Percentiles rank a stretch among this genome's conserved stretches.
phyloP scores from a whole-genome alignment of 2,329 filamentous ascomycete species.

The Neofusicoccum ribis region DNA sequence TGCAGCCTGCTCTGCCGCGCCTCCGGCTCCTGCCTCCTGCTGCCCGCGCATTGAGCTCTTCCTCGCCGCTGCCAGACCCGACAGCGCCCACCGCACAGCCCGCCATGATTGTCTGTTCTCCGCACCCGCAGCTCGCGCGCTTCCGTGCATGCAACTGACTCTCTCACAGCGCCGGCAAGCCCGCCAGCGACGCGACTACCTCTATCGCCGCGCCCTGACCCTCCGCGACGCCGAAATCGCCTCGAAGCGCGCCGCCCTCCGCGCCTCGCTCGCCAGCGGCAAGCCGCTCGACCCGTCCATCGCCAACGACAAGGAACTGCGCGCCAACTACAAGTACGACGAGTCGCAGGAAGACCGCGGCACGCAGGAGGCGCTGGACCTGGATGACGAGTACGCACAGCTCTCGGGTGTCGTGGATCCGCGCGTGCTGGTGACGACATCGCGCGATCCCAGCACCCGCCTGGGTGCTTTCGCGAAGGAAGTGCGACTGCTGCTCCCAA shows the following conservation, averaged over 20 bases:
- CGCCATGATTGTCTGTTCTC: slow-evolving; percentile 16
- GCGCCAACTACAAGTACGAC: slow-evolving; percentile 91
- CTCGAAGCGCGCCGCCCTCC: slow-evolving; percentile 84
- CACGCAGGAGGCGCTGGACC: slow-evolving; percentile 67
- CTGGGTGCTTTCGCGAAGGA: slow-evolving; percentile 92
- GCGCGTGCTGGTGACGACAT: slow-evolving; percentile 86
- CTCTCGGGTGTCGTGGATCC: slow-evolving; percentile 91
- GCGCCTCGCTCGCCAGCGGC: slow-evolving; percentile 82
- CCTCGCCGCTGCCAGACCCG: neutral
- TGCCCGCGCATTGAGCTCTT: neutral
- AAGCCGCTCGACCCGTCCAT: slow-evolving; percentile 80
- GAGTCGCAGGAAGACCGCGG: slow-evolving; percentile 72
- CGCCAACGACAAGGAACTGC: slow-evolving; percentile 79
- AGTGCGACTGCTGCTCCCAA: slow-evolving; percentile 79
- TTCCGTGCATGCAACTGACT: slow-evolving; percentile 1
- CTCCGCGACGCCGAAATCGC: slow-evolving; percentile 89
- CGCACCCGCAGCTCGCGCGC: neutral
- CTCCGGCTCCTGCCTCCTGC: neutral
- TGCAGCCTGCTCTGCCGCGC: neutral
- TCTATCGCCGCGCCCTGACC: slow-evolving; percentile 85
- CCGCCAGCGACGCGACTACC: slow-evolving; percentile 79
- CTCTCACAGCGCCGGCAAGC: slow-evolving; percentile 62
- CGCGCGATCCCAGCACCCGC: slow-evolving; percentile 79
- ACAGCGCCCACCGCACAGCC: neutral
- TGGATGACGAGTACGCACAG: slow-evolving; percentile 88